Conservation (phyloP, 345 rosid species). For the Populus ilicifolia region DNA sequence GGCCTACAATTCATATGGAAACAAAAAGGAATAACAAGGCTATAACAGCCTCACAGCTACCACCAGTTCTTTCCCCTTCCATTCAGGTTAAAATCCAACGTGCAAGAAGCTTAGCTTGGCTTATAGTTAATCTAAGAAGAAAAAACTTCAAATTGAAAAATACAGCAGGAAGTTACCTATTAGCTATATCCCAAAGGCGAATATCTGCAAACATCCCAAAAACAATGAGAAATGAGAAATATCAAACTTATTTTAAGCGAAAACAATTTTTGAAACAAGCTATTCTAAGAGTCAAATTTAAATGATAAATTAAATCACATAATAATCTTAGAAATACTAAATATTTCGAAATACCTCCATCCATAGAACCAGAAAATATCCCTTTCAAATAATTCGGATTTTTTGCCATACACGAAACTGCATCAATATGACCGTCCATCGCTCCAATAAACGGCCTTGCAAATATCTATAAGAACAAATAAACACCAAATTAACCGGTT, state of each 20-base stretch:
- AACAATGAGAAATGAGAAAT: neutral
- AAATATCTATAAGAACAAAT: constrained; percentile 51
- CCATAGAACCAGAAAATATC: constrained; percentile 89
- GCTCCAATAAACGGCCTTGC: constrained; percentile 94
- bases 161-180: constrained; percentile 45
- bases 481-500: neutral
- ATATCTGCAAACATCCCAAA: constrained; percentile 54
- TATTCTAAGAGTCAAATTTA: neutral
- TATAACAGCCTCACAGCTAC: neutral
- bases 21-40: neutral
- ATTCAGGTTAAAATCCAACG: neutral
- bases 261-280: neutral
- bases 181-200: constrained; percentile 90
- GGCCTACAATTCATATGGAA: neutral
- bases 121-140: neutral
- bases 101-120: neutral
- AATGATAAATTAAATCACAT: neutral
- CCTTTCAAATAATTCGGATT: constrained; percentile 83
- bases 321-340: neutral
- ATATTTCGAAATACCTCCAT: constrained; percentile 58
- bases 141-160: neutral
- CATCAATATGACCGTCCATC: constrained; percentile 91
- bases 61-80: neutral
- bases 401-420: constrained; percentile 89
- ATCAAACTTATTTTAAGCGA: neutral